Conservation (phyloP, 768 basidiomycete species). For the Tubosaeta sp. region DNA sequence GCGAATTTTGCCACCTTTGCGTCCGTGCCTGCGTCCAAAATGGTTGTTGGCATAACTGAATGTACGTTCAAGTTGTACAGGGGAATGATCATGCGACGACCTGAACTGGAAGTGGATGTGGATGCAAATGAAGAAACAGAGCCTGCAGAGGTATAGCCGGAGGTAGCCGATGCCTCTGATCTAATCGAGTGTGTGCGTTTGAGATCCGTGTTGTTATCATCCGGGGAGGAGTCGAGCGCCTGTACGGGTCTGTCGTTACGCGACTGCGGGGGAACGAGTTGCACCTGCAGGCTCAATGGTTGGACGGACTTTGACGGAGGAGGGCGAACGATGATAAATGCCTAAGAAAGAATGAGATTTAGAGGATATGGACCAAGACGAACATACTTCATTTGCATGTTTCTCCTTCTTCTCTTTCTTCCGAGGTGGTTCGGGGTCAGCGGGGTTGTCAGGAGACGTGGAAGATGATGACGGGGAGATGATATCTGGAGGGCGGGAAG, state of each 20-base stretch:
- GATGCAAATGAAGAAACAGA: conserved; percentile 40
- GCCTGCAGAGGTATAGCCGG: conserved; percentile 45
- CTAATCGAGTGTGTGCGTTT: conserved; percentile 36
- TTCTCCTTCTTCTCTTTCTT: conserved; percentile 45
- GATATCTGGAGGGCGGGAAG: conserved; percentile 20
- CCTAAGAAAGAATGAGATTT: conserved; percentile 41
- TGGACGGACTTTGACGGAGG: conserved; percentile 83
- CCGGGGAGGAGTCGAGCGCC: conserved; percentile 40
- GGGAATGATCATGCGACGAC: conserved; percentile 75
- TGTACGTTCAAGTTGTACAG: conserved; percentile 87
- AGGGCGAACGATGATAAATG: conserved; percentile 88
- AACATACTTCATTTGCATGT: conserved; percentile 45
- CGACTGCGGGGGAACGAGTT: conserved; percentile 69
- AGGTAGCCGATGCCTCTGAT: conserved; percentile 48
- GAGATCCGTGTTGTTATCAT: conserved; percentile 27
- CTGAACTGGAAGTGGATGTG: conserved; percentile 40
- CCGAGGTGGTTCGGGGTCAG: conserved; percentile 34
- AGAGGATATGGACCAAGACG: conserved; percentile 1
- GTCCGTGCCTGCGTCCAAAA: conserved; percentile 86
- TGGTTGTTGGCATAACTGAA: conserved; percentile 80
- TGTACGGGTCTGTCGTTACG: conserved; percentile 39
- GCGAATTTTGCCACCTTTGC: conserved; percentile 78
- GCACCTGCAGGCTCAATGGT: conserved; percentile 86
- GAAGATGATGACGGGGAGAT: conserved; percentile 7
- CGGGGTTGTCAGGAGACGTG: conserved; percentile 4